Base-by-base conservation (phyloP, 2,329 filamentous ascomycete genomes). In the Pseudogymnoascus destructans region DNA sequence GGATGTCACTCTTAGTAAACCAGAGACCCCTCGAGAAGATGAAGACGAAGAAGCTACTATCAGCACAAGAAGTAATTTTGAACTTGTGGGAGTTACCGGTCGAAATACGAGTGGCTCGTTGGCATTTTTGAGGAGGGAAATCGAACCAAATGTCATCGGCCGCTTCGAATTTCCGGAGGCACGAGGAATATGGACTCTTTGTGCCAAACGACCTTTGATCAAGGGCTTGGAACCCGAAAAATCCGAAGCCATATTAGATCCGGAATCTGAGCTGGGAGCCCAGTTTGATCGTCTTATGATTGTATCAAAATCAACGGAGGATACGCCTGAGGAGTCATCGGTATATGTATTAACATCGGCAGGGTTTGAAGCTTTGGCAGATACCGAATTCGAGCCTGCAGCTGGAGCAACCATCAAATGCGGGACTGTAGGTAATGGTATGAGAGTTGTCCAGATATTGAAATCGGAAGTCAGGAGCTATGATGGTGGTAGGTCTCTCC, bases 351-450 rank as follows among this genome's bases (percentile, higher is more conserved):
- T 92, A 36, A 87, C 84, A n/a, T 81, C 80, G 1, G 82, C 83
- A 27, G 83, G 83, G 2, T 83, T 95, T 60, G 85, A 90, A 68
- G 82, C 86, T 36, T 77, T 92, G 6, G 81, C 82, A 33, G 89
- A 86, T 36, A 89, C 90, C 0, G 93, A 98, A 66, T 96, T 97
- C 68, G 95, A 98, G 61, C 84, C 87, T 3, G 88, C 89, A 49
- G 89, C 91, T 62, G 93, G 91, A 23, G 81, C 85, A 30, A 96
- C 93, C 0, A 78, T 97, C 52, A 87, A 95, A 64, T 86, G 93
- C 15, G 89, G 88, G 13, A 87, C 86, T 0, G 81, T 98, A 70
- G 87, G 86, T n/a, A 81, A 81, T 57, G 83, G 87, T 61, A 87
- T 81, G 68, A 82, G 89, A 60, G 84, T 97, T 32, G 85, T 97